Percentiles rank a stretch among this genome's conserved stretches.
phyloP scores from a whole-genome alignment of 1,284 basidiomycete genomes.

The Taiwanofungus camphoratus region DNA sequence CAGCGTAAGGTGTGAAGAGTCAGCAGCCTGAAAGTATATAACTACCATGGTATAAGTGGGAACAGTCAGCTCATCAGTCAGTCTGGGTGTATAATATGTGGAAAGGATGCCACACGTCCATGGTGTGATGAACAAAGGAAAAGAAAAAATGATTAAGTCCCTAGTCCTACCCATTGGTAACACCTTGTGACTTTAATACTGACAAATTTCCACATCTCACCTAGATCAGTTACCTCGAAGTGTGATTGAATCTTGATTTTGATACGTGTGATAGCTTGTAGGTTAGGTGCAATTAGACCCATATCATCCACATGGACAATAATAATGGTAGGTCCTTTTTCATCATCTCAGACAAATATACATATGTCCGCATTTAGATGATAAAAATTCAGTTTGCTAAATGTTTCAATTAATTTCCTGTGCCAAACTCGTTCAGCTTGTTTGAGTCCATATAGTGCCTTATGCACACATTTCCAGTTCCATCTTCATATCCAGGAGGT shows the following conservation, averaged over 20 bases:
- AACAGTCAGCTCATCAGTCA: too few relatives aligned
- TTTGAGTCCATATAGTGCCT: constrained; percentile 27
- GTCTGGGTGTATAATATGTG: too few relatives aligned
- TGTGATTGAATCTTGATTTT: constrained; percentile 11
- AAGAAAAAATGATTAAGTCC: too few relatives aligned
- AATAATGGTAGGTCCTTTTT: not conserved
- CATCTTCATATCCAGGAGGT: constrained; percentile 26
- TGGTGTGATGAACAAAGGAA: too few relatives aligned
- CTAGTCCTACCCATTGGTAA: too few relatives aligned
- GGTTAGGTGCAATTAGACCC: constrained; percentile 5
- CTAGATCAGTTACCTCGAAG: constrained; percentile 22
- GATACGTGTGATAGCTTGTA: too few relatives aligned
- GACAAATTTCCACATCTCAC: constrained; percentile 27
- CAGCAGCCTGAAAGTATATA: too few relatives aligned
- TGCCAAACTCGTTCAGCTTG: constrained; percentile 27
- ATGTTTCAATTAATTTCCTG: constrained; percentile 10
- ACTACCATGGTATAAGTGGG: too few relatives aligned
- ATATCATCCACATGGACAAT: constrained; percentile 18
- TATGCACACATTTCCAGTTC: constrained; percentile 10
- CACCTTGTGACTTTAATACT: constrained; percentile 33
- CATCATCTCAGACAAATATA: not conserved
- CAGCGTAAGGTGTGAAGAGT: too few relatives aligned
- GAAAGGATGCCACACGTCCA: too few relatives aligned
- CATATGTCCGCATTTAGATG: not conserved
- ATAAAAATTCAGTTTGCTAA: constrained; percentile 13